A percentile compares a stretch with the other conserved stretches of the same genome.
Evolutionary conservation across 192 early-diverging fungal genomes (phyloP).

Genomic region (Podila verticillata): DNA sequence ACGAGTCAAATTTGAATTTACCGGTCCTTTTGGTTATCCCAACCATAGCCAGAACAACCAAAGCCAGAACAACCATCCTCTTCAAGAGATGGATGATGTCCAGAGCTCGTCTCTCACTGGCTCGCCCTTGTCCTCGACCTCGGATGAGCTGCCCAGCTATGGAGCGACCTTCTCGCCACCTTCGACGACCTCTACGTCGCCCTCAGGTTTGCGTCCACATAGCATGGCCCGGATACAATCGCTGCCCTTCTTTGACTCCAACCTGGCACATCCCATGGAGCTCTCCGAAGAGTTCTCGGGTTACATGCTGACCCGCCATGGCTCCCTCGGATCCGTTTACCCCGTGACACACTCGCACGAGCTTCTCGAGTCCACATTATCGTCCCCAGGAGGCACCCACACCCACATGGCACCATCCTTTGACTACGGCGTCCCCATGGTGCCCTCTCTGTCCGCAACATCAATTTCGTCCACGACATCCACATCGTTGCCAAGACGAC

Average conservation of each 20-base stretch:
- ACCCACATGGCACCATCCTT: background rate
- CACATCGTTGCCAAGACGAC: background rate
- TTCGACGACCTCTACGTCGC: background rate
- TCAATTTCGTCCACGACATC: conserved; percentile 34
- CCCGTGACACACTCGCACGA: conserved; percentile 29
- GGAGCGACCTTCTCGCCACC: background rate
- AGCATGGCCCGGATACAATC: conserved; percentile 19
- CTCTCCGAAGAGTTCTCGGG: conserved; percentile 13
- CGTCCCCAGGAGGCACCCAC: background rate
- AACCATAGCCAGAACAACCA: too few relatives aligned
- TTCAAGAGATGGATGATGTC: conserved; percentile 39
- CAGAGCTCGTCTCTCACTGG: conserved; percentile 6
- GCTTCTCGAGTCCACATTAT: conserved; percentile 2
- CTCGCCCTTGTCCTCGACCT: conserved; percentile 15
- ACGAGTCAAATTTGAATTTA: conserved; percentile 2
- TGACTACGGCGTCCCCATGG: conserved; percentile 17
- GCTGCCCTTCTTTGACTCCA: conserved; percentile 1
- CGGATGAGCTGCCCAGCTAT: conserved; percentile 5
- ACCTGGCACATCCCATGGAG: conserved; percentile 6
- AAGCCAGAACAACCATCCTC: too few relatives aligned
- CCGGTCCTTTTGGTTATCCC: background rate
- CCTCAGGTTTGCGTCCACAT: background rate
- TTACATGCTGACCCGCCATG: conserved; percentile 22
- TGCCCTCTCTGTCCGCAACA: conserved; percentile 27
- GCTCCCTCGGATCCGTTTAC: conserved; percentile 32